Conservation (phyloP, 2,329 filamentous ascomycete genomes). For the Alternaria sp. region DNA sequence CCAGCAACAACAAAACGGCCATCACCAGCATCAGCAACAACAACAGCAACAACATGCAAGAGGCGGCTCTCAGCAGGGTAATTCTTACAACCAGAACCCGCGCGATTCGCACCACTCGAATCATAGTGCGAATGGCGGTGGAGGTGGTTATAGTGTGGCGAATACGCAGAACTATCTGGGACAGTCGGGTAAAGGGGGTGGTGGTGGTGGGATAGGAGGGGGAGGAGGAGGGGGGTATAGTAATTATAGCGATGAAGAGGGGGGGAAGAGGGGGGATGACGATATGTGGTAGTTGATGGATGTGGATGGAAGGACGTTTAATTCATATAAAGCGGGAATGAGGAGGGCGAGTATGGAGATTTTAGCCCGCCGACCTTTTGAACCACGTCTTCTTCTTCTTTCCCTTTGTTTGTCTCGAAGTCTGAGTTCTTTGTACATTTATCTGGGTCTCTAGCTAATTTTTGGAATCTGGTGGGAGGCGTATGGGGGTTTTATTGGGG, state of each 20-base stretch:
- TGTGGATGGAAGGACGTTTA: too few species aligned
- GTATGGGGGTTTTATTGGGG: too few species aligned
- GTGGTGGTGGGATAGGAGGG: neutral
- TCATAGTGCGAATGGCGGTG: constrained; percentile 35
- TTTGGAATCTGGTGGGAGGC: too few species aligned
- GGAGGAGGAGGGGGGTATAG: constrained; percentile 28
- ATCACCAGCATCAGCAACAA: constrained; percentile 5
- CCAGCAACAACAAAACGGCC: constrained; percentile 16
- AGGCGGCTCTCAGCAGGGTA: constrained; percentile 15
- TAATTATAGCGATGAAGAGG: constrained; percentile 38
- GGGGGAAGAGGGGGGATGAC: constrained; percentile 39
- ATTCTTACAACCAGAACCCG: constrained; percentile 28
- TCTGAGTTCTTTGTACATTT: too few species aligned
- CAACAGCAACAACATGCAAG: neutral
- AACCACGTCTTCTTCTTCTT: too few species aligned
- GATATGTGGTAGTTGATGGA: constrained; percentile 51
- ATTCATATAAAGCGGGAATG: too few species aligned
- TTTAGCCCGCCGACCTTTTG: too few species aligned
- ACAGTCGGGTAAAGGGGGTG: constrained; percentile 24
- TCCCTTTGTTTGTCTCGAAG: too few species aligned
- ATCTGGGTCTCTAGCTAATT: too few species aligned
- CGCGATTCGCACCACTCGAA: constrained; percentile 44
- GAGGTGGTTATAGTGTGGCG: constrained; percentile 45
- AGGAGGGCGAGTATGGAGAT: too few species aligned
- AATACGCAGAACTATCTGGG: constrained; percentile 47